Base-by-base conservation (phyloP, 2,329 filamentous ascomycete genomes). In the Lecanicillium sp. region DNA sequence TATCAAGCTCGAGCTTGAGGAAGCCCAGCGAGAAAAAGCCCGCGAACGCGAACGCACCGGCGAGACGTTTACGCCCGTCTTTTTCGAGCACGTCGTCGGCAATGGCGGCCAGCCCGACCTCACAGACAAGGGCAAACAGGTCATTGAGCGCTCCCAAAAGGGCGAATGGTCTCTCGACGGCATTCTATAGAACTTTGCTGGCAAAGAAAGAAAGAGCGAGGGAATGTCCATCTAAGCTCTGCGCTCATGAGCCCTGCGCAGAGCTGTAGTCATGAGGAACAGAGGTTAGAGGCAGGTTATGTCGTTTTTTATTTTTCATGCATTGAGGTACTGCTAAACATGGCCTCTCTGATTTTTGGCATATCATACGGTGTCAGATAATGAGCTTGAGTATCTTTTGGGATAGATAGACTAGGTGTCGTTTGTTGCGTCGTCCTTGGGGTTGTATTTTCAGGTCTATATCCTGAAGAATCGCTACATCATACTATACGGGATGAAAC, bases 1-100 rank as follows among this genome's bases (percentile, higher is more conserved):
- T 15, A 67, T 92, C 45, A 98, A 98, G 67, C 78, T 87, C 43
- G 87, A 94, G 52, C 76, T 98, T 9, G 92, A 98, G 60, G 92
- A 98, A 59, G 71, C 73, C 31, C 92, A 98, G 64, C 74, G 92
- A 22, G 76, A 85, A 52, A 90, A 86, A 63, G 89, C 86, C 2
- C 79, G 86, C 17, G 79, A 90, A 55, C 73, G 92, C 31, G 83
- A 90, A 55, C 71, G 72, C 32, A 73, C 72, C 12, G 75, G 79
- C 11, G 72, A 75, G 42, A 73, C 77, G 25, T 98, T 85, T 80
- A 70, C 80, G 48, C 92, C 92, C n/a, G 72, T 87, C 31, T 98
- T 94, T 64, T 98, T 98, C 62, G 79, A 67, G 49, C 70, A 75
- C 52, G 62, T 65, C 38, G 68, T 66, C 9, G 72, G 71, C 49